A percentile compares a stretch with the other conserved stretches of the same genome.
Evolutionary conservation across 2,329 filamentous ascomycete species (phyloP).

Genomic region (Trichophaea hybrida): DNA sequence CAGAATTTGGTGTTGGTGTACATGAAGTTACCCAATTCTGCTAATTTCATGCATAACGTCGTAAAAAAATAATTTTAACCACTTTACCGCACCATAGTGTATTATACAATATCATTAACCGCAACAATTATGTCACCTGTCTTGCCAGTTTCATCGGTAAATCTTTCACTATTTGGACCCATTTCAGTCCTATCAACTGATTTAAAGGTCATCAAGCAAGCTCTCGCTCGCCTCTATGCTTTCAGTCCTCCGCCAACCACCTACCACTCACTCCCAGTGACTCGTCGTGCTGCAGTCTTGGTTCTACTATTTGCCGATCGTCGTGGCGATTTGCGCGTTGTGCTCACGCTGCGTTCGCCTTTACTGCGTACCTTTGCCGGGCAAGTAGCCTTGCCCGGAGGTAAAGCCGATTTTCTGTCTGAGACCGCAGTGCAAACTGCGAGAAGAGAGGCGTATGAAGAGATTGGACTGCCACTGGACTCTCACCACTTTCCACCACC

Average conservation of each 20-base stretch:
- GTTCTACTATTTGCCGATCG: slow-evolving; percentile 77
- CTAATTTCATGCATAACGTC: too few relatives aligned
- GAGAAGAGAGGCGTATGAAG: slow-evolving; percentile 77
- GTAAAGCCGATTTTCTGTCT: slow-evolving; percentile 44
- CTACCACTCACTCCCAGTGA: slow-evolving; percentile 47
- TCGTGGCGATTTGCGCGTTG: slow-evolving; percentile 59
- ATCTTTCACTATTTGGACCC: neutral
- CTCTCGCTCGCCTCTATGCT: slow-evolving; percentile 44
- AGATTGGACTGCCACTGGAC: slow-evolving; percentile 72
- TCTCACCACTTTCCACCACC: slow-evolving; percentile 49
- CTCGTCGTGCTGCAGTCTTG: slow-evolving; percentile 69
- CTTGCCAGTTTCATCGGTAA: slow-evolving; percentile 13
- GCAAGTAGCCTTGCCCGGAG: slow-evolving; percentile 75
- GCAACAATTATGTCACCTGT: slow-evolving; percentile 8
- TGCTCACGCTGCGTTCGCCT: slow-evolving; percentile 53
- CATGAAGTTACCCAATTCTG: too few relatives aligned
- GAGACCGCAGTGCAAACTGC: slow-evolving; percentile 63
- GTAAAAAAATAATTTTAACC: too few relatives aligned
- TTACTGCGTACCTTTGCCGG: slow-evolving; percentile 57
- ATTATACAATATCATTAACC: too few relatives aligned
- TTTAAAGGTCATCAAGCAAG: slow-evolving; percentile 20
- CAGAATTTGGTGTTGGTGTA: too few relatives aligned
- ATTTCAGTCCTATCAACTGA: slow-evolving; percentile 12
- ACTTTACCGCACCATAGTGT: too few relatives aligned
- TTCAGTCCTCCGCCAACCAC: slow-evolving; percentile 48